Conservation (phyloP, 2,329 filamentous ascomycete species). For the Colletotrichum filicis region DNA sequence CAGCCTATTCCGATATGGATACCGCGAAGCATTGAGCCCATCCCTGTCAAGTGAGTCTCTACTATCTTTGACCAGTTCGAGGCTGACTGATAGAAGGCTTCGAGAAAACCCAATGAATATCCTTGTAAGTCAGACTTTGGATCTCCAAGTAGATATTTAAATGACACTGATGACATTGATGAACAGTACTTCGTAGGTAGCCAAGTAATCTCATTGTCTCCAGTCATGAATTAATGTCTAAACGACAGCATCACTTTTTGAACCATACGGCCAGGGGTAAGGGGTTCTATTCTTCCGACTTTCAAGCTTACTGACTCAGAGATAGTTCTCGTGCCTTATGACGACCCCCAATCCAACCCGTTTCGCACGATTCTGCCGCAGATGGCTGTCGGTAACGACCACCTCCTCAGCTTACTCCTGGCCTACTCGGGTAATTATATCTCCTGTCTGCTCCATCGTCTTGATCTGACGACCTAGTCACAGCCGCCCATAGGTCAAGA, state of each 20-base stretch:
- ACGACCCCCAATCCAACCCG: slow-evolving; percentile 63
- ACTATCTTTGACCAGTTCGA: not conserved
- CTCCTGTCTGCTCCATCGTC: not conserved
- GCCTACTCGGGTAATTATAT: slow-evolving; percentile 71
- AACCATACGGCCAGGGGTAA: slow-evolving; percentile 81
- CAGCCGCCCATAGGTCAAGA: slow-evolving; percentile 81
- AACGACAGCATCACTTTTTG: slow-evolving; percentile 68
- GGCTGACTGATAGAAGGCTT: slow-evolving; percentile 61
- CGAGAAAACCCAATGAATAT: slow-evolving; percentile 83
- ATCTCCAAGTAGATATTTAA: not conserved
- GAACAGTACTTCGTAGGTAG: slow-evolving; percentile 59
- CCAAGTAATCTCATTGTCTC: not conserved
- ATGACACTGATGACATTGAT: slow-evolving; percentile 37
- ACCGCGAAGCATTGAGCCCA: slow-evolving; percentile 57
- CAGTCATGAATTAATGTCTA: slow-evolving; percentile 12
- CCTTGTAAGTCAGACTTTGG: slow-evolving; percentile 53
- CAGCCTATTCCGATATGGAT: slow-evolving; percentile 72
- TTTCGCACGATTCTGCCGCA: slow-evolving; percentile 61
- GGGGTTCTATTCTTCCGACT: slow-evolving; percentile 48
- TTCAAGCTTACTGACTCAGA: slow-evolving; percentile 41
- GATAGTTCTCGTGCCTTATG: slow-evolving; percentile 61
- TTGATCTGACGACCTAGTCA: not conserved
- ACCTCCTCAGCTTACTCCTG: slow-evolving; percentile 80
- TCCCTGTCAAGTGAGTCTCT: slow-evolving; percentile 54
- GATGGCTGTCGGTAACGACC: slow-evolving; percentile 76